Base-by-base conservation (phyloP, 2,329 filamentous ascomycete species). In the Cadophora sp. region DNA sequence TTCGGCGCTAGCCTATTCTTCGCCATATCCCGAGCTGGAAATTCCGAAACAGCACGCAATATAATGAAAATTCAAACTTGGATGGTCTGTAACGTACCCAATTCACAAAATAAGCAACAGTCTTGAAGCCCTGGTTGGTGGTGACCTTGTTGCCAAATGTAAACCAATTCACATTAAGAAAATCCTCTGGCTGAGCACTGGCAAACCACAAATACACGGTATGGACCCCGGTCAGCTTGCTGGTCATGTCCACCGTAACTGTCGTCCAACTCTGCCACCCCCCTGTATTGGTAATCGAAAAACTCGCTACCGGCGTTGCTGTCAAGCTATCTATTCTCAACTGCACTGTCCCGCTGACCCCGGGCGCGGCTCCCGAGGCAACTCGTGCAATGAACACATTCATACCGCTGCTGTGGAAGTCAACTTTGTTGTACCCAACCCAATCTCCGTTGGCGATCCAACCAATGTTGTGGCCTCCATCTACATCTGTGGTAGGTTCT, bases 71-170 rank as follows among this genome's bases (percentile, higher is more conserved):
- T 34, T 34, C 31, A 34, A 34, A 34, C 31, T 34, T 34, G 31
- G 31, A 34, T 34, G 19, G 24, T 51, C 46, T 62, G 31, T 19
- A 48, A 58, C 22, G 24, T 48, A 56, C 63, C 90, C 83, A 68
- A 31, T 64, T 68, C 16, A 60, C 27, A 19, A 37, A 68, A 51
- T 68, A 68, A 34, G 61, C 65, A 63, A 67, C 59, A 62, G 43
- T 67, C 31, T 46, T 62, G 59, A 43, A 62, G 31, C 31, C 31
- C 31, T 34, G 31, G 31, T 34, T 34, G 31, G 31, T 34, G 31
- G 31, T 34, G 31, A 34, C 31, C 31, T 34, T 34, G 31, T 58
- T 50, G n/a, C 53, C 24, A 51, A 67, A 67, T 26, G 65, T 67
- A 43, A 67, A 67, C 65, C 65, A 67, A 40, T 67, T 67, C 11